Evolutionary conservation across 495 filamentous ascomycete genomes (phyloP).

Genomic region (Xylaria nigripes): DNA sequence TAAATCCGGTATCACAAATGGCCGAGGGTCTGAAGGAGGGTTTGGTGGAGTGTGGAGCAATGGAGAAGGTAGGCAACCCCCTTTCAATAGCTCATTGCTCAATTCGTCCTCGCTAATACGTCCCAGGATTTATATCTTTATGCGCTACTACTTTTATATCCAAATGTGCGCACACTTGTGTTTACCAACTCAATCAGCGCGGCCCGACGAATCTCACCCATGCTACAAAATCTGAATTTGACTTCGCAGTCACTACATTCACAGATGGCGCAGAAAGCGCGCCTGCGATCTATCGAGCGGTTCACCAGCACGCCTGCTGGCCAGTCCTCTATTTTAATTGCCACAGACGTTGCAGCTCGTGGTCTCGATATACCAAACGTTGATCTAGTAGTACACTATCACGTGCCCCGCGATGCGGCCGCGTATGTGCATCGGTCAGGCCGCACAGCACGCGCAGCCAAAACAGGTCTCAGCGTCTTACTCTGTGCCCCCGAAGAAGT

Average conservation of each 20-base stretch:
- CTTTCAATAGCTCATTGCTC: not conserved
- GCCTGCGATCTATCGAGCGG: constrained; percentile 81
- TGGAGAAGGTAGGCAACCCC: constrained; percentile 63
- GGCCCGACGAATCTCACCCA: constrained; percentile 75
- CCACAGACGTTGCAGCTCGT: constrained; percentile 93
- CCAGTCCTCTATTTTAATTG: constrained; percentile 65
- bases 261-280: constrained; percentile 94
- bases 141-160: constrained; percentile 73
- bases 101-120: not conserved
- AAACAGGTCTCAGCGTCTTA: constrained; percentile 69
- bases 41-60: constrained; percentile 80
- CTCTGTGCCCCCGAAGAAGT: constrained; percentile 91
- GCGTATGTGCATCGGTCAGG: constrained; percentile 93
- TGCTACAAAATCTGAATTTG: constrained; percentile 76
- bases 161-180: constrained; percentile 68
- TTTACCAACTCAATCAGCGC: constrained; percentile 95
- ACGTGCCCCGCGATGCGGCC: constrained; percentile 85
- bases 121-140: constrained; percentile 84
- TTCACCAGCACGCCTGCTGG: constrained; percentile 57
- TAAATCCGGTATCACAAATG: constrained; percentile 81
- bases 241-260: constrained; percentile 77
- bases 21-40: constrained; percentile 79
- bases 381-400: constrained; percentile 86
- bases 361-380: constrained; percentile 90
- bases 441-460: constrained; percentile 79